Evolutionary conservation across 345 rosid genomes (phyloP), one percentile per base, ranked within the genome.

Genomic region (Camelina hispida): DNA sequence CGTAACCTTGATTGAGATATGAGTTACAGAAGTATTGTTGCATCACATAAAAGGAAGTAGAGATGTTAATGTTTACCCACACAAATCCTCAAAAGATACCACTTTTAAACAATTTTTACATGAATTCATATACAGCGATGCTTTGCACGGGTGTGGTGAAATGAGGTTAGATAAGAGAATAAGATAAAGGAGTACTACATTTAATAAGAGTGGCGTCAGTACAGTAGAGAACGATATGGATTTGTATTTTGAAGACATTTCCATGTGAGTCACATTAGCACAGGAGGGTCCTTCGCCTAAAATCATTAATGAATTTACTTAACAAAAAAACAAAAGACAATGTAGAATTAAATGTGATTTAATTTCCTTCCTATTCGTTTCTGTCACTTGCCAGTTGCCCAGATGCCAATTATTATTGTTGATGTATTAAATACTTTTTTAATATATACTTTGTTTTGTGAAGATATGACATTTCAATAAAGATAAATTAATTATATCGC

Each of bases 231-330:
- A 60, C 63, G 69, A 68, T 68, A 53, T 43, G 57, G 54, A 61
- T 25, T 69, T 68, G 51, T 14, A 18, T 68, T 68, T 20, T 68
- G 63, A 68, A 76, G 69, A 76, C 79, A 76, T 68, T 42, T 68
- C 74, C 79, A 76, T 76, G 79, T 76, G 74, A 76, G 79, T 68
- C 74, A 61, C 64, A 61, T 75, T 68, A 68, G 57, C 55, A 61
- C 57, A 43, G 56, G 55, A 74, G 78, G 58, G 54, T 6, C 37
- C 22, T 60, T 50, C 48, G 68, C 74, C 68, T 68, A 53, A 61
- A 61, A 20, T 61, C 25, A 75, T 75, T 68, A 52, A 53, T 68
- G 73, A 12, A 50, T 60, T 68, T 52, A 44, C 68, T 61, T 68
- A 52, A 68, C 56, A 30, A 13, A 35, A 7, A 42, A 53, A 28